Base-by-base conservation (phyloP, 2,329 filamentous ascomycete genomes). In the Fusarium nelsonii region DNA sequence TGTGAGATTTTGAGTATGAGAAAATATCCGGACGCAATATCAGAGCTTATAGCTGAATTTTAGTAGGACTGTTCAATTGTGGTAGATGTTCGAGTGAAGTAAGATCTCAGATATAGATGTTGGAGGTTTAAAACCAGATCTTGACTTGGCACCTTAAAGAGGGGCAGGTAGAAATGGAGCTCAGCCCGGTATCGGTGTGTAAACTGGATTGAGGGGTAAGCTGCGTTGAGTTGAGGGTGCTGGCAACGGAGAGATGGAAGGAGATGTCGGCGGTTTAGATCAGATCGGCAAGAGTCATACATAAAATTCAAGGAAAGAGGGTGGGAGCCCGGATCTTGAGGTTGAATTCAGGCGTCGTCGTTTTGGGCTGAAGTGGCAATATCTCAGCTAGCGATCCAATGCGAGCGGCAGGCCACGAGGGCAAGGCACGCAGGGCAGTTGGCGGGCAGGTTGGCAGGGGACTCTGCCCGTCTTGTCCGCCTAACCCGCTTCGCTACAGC, bases 161-260 rank as follows among this genome's bases (percentile, higher is more conserved):
- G 67, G 67, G 67, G 67, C 67, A 70, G 54, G 60, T 56, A 63
- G 63, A 68, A 60, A 67, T 65, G 63, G 67, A 68, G 54, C 58
- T 60, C 33, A 59, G 48, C 67, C 62, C 67, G 67, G 67, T 70
- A 70, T 70, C 67, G 67, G 67, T 63, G 53, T 36, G 52, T 54
- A 44, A 43, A 44, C 30, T 28, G 20, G 23, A 23, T 34, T 28
- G 23, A 36, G 52, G 33, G 23, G 40, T 26, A 46, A 39, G 23
- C 23, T 23, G 23, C 23, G 23, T 39, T 28, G 33, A 18, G 46
- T 18, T 50, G 23, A 26, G 30, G 18, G 26, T 41, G 37, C 23
- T 36, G 50, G 55, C 33, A 62, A 46, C 28, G 20, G 50, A 55
- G 30, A 57, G 41, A 54, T 39, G 36, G 55, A 53, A 54, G 34